These are phyloP conservation scores for Ocimum tenuiflorum DNA, from an alignment of 257 asterid species.

Conservation along the genomic window DNA sequence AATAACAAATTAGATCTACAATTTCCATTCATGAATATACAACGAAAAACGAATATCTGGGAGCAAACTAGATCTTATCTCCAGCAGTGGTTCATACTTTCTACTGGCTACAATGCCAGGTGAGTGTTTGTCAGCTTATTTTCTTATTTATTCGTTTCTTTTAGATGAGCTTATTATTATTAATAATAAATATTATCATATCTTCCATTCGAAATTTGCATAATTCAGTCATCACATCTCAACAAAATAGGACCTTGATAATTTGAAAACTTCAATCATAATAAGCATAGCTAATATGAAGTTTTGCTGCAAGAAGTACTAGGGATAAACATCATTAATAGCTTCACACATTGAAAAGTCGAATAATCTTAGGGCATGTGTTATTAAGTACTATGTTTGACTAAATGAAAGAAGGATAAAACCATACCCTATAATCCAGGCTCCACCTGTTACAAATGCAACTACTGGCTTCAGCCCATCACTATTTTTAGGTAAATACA, in stretches of 20 bases:
- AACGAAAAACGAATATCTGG: background rate
- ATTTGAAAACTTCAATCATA: background rate
- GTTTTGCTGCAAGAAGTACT: background rate
- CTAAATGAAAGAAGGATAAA: conserved; percentile 2
- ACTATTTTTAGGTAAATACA: conserved; percentile 63
- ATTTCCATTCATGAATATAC: background rate
- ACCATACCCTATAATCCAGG: conserved; percentile 92
- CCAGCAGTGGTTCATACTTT: background rate
- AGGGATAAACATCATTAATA: background rate
- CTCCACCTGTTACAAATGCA: conserved; percentile 98
- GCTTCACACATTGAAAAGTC: background rate
- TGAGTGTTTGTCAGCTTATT: too few species aligned
- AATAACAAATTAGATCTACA: background rate
- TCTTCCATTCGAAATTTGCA: too few species aligned
- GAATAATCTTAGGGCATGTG: background rate
- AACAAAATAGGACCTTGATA: too few species aligned
- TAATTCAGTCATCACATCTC: too few species aligned
- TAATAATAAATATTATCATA: too few species aligned
- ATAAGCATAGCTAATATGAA: background rate
- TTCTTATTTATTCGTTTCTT: too few species aligned
- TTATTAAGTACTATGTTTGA: background rate
- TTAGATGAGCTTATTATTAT: too few species aligned
- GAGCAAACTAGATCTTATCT: background rate
- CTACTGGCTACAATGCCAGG: background rate
- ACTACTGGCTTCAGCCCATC: conserved; percentile 84